Evolutionary conservation across 179 eudicot genomes (phyloP).

Genomic region (Silene noctiflora): DNA sequence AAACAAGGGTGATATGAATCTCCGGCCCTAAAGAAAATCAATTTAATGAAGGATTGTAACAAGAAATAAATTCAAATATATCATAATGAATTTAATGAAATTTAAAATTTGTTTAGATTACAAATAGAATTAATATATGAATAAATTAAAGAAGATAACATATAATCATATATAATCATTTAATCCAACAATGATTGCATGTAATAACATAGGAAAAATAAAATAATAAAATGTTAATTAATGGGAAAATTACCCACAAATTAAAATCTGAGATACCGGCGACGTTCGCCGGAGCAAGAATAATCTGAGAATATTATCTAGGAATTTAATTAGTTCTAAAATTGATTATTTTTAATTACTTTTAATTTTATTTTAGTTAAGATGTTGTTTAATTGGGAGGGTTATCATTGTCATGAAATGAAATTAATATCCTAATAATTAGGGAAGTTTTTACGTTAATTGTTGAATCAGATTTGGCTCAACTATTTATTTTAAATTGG

Average conservation of each 20-base stretch:
- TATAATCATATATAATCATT: not conserved
- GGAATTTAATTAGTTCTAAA: not conserved
- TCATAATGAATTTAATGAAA: not conserved
- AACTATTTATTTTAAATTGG: too few relatives aligned
- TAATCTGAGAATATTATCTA: not conserved
- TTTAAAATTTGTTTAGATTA: not conserved
- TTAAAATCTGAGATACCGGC: conserved; percentile 10
- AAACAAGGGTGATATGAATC: too few relatives aligned
- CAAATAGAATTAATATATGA: not conserved
- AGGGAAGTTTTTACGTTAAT: conserved; percentile 3
- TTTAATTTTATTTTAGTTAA: not conserved
- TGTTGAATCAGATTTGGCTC: not conserved
- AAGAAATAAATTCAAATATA: not conserved
- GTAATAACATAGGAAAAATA: not conserved
- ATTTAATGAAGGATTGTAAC: not conserved
- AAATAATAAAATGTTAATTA: not conserved
- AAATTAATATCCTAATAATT: not conserved
- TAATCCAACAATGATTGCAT: not conserved
- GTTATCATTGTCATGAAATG: not conserved
- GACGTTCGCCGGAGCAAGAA: conserved; percentile 18
- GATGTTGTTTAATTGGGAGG: not conserved
- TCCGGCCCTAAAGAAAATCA: too few relatives aligned
- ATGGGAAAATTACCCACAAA: not conserved
- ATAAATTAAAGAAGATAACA: not conserved
- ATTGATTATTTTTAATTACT: not conserved